Base-by-base conservation (phyloP, 148 eudicot species). In the Chenopodium quinoa region DNA sequence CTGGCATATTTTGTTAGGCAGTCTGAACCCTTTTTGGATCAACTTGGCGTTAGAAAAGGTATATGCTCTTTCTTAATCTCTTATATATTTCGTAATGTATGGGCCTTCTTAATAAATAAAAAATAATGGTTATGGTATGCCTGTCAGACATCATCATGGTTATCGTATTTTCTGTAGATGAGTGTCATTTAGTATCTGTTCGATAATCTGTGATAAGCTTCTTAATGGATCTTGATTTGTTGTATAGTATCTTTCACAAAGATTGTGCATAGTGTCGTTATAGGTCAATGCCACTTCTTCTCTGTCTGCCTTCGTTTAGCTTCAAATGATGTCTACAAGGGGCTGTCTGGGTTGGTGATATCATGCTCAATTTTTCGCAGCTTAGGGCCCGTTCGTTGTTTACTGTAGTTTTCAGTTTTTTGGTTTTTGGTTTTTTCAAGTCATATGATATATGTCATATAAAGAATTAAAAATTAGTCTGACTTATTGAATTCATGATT, bases 1-100 rank as follows among this genome's bases (percentile, higher is more conserved):
- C 84, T 95, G 81, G 99, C 99, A 75, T 88, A 84, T 87, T 85
- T 90, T 70, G 92, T 95, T 76, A 90, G 95, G 83, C 99, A 92
- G 81, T 95, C 99, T 81, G 92, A 88, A 80, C 97, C 99, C 63
- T 89, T 95, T 79, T 88, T 95, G 86, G 99, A 95, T 88, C 99
- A 95, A 78, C 93, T 95, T 80, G 99, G 99, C 74, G 88, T 95
- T 86, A 88, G 73, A 82, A 93, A 85, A 90, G 99, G 99, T 95
- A 73, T 60, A 71, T 64, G 22, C 62, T 40, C 29, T 9, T 77
- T 2, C 77, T 29, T 71, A n/a, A 23, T 46, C 54, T 13, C 62
- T 60, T 65, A 19, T n/a, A 23, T 27, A 2, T 79, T 14, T 56
- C 66, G 22, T 7, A 62, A 47, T 17, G 22, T 46, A 48, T 4